Conservation (phyloP, 371 early-diverging fungal species). For the Rhizopus arrhizus region DNA sequence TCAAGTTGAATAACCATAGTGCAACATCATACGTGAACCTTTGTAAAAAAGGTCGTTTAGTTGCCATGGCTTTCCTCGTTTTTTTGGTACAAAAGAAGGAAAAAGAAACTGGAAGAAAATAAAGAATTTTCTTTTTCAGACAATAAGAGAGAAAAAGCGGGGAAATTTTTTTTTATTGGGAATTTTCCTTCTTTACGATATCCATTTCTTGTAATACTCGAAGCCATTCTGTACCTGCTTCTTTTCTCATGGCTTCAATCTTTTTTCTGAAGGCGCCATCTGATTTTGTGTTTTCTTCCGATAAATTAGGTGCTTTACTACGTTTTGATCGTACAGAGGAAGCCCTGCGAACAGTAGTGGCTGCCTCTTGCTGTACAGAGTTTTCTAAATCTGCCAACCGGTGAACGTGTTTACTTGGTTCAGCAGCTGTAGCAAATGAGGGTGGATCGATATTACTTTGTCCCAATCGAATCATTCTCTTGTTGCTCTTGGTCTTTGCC, state of each 20-base stretch:
- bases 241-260: slow-evolving; percentile 64
- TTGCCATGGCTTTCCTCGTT: no score
- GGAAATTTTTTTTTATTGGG: no score
- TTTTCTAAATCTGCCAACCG: slow-evolving; percentile 50
- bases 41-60: slow-evolving; percentile 7
- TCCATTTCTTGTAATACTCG: slow-evolving; percentile 65
- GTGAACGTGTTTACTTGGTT: slow-evolving; percentile 40
- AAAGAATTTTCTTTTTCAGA: background rate
- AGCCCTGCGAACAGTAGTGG: slow-evolving; percentile 25
- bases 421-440: slow-evolving; percentile 11
- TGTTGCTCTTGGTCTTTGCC: slow-evolving; percentile 37
- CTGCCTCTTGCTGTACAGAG: slow-evolving; percentile 30
- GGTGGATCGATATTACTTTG: slow-evolving; percentile 18
- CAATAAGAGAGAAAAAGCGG: no score
- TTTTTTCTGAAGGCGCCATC: slow-evolving; percentile 50
- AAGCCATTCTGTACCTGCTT: slow-evolving; percentile 68
- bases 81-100: background rate
- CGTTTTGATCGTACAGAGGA: slow-evolving; percentile 37
- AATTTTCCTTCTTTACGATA: slow-evolving; percentile 25
- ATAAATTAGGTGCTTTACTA: slow-evolving; percentile 26
- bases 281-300: slow-evolving; percentile 15
- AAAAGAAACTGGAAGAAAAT: background rate
- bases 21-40: slow-evolving; percentile 50
- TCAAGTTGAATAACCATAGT: slow-evolving; percentile 53
- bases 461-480: slow-evolving; percentile 42